phyloP scores from a whole-genome alignment of 2,329 filamentous ascomycete genomes.

The Pezizomycotina sp. region DNA sequence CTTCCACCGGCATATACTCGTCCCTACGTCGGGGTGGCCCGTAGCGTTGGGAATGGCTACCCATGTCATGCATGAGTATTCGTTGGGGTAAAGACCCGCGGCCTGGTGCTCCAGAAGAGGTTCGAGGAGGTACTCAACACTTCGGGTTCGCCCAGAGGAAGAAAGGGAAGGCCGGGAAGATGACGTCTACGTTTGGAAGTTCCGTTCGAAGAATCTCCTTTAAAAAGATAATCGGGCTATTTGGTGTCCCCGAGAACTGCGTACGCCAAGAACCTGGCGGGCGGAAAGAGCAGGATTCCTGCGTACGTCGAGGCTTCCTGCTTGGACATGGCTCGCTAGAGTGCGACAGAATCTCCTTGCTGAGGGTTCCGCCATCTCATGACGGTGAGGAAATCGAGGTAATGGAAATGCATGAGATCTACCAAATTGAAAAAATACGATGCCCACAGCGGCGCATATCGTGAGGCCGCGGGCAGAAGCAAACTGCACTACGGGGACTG shows the following conservation, averaged over 20 bases:
- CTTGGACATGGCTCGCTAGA: too few species aligned
- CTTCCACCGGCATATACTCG: slow-evolving; percentile 61
- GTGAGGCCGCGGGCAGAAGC: slow-evolving; percentile 60
- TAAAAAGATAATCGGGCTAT: slow-evolving; percentile 58
- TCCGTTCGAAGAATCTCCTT: slow-evolving; percentile 83
- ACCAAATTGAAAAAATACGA: slow-evolving; percentile 51
- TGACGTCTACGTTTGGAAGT: slow-evolving; percentile 74
- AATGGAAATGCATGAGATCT: slow-evolving; percentile 58
- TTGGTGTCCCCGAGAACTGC: slow-evolving; percentile 53
- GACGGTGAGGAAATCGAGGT: slow-evolving; percentile 55
- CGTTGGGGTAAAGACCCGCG: slow-evolving; percentile 68
- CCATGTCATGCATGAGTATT: slow-evolving; percentile 56
- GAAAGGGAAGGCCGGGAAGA: slow-evolving; percentile 73
- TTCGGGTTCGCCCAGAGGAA: slow-evolving; percentile 70
- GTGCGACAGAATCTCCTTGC: too few species aligned
- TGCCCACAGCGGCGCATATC: slow-evolving; percentile 65
- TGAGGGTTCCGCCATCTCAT: slow-evolving; percentile 52
- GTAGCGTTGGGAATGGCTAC: slow-evolving; percentile 63
- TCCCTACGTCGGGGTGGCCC: slow-evolving; percentile 51
- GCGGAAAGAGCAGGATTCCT: slow-evolving; percentile 59
- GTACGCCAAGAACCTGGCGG: slow-evolving; percentile 63
- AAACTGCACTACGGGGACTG: slow-evolving; percentile 64
- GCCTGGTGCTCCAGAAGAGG: slow-evolving; percentile 67
- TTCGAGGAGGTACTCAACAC: slow-evolving; percentile 64
- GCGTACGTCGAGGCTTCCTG: slow-evolving; percentile 61